phyloP scores from a whole-genome alignment of 2,329 filamentous ascomycete species.

The Orbilia ellipsospora region DNA sequence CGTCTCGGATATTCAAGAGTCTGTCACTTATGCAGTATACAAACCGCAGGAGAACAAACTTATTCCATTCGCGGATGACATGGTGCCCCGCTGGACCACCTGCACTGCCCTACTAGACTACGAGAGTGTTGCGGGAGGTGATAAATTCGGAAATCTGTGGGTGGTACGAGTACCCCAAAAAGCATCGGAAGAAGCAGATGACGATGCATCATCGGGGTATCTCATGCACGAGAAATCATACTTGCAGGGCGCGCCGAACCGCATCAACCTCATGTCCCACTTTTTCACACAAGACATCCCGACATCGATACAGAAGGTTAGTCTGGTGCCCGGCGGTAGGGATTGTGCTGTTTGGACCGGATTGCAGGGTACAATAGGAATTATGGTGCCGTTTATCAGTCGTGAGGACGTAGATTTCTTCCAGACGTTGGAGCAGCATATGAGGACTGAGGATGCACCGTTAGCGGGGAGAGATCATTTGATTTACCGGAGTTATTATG shows the following conservation, averaged over 20 bases:
- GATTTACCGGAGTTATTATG: constrained; percentile 95
- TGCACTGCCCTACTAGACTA: constrained; percentile 96
- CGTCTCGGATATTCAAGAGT: constrained; percentile 91
- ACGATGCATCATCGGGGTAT: constrained; percentile 88
- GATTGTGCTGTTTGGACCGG: constrained; percentile 94
- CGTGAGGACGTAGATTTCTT: constrained; percentile 98
- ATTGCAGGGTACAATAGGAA: constrained; percentile 91
- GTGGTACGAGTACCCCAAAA: constrained; percentile 87
- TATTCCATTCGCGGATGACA: constrained; percentile 93
- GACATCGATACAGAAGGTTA: constrained; percentile 87
- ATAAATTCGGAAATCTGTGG: constrained; percentile 98
- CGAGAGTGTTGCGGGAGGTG: constrained; percentile 90
- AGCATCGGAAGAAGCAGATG: constrained; percentile 87
- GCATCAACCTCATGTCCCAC: constrained; percentile 85
- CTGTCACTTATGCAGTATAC: constrained; percentile 90
- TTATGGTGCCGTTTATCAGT: constrained; percentile 88
- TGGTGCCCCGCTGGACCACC: constrained; percentile 88
- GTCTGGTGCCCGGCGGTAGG: constrained; percentile 88
- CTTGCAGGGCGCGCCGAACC: constrained; percentile 86
- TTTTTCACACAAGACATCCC: constrained; percentile 93
- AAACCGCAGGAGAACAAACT: constrained; percentile 90
- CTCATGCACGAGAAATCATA: constrained; percentile 91
- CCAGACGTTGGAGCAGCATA: constrained; percentile 88
- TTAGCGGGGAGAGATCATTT: constrained; percentile 93
- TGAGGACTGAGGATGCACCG: constrained; percentile 86